phyloP scores from a whole-genome alignment of 257 asterid genomes.

The Agastache rugosa region DNA sequence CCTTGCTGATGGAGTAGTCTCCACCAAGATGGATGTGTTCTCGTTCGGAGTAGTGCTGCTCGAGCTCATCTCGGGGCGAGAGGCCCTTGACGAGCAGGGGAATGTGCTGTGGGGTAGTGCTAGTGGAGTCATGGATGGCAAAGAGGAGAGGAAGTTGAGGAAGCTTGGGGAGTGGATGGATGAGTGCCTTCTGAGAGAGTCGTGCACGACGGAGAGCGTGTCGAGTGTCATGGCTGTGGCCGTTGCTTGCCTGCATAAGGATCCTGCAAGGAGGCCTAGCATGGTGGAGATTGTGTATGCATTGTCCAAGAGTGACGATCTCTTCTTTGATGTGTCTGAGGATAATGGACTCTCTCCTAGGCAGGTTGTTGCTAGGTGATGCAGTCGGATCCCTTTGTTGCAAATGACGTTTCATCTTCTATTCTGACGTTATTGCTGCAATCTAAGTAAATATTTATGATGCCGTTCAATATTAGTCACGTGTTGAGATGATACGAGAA shows the following conservation, averaged over 20 bases:
- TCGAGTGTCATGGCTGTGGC: constrained; percentile 67
- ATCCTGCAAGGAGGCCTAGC: constrained; percentile 82
- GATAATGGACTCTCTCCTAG: constrained; percentile 70
- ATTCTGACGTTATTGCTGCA: not conserved
- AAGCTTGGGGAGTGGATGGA: constrained; percentile 79
- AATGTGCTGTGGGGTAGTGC: constrained; percentile 61
- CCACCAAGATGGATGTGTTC: constrained; percentile 87
- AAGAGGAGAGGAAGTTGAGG: constrained; percentile 51
- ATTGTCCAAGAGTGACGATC: constrained; percentile 80
- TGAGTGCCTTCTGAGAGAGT: constrained; percentile 47
- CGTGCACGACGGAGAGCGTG: constrained; percentile 62
- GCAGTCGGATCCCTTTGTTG: not conserved
- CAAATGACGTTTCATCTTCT: not conserved
- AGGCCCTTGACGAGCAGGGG: constrained; percentile 72
- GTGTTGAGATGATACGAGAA: not conserved
- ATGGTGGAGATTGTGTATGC: constrained; percentile 97
- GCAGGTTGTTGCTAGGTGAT: constrained; percentile 60
- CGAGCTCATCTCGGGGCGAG: constrained; percentile 77
- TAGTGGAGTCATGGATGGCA: constrained; percentile 53
- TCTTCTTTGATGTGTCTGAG: constrained; percentile 70
- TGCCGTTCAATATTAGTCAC: not conserved
- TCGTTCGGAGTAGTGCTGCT: constrained; percentile 89
- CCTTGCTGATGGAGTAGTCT: constrained; percentile 75
- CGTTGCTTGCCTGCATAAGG: constrained; percentile 69
- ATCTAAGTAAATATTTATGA: not conserved